Base-by-base conservation (phyloP, 2,329 filamentous ascomycete species). In the Amylocarpus encephaloides region DNA sequence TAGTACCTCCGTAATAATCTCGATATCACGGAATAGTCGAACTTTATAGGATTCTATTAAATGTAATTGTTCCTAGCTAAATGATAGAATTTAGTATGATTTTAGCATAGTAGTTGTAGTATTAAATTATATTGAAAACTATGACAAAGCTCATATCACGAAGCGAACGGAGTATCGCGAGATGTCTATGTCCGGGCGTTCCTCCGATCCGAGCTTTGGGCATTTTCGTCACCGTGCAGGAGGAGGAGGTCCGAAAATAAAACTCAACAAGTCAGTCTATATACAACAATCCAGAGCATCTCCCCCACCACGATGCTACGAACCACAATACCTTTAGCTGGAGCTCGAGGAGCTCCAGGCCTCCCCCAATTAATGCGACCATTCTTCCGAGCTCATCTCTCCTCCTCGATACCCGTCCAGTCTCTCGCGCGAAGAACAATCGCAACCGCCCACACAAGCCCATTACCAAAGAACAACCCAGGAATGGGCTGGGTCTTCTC, bases 401-500 rank as follows among this genome's bases (percentile, higher is more conserved):
- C 43, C n/a, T 34, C 41, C 26, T 33, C 34, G 22, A 40, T 33
- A 34, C 49, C 48, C 5, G 26, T 48, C 38, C 42, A 33, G 7
- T 38, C 33, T 15, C 16, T 57, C n/a, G 32, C 49, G 15, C 57
- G 46, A 43, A 49, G 55, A 53, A 46, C 52, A 12, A 50, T 58
- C 43, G 44, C 52, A 19, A 48, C 45, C 4, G 12, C 43, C 16
- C 50, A 45, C 33, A 13, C 49, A 34, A 19, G n/a, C 16, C 46
- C 46, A 10, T 15, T 18, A 19, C 35, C 51, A 16, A 59, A 56
- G 33, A 15, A 53, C 22, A 52, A 49, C n/a, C 46, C 47, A 15
- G 36, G 46, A 19, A 57, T 52, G n/a, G 48, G 46, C 26, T 61
- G 59, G 49, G 55, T 51, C 48, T 60, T 59, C 58, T 54, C 54